Conservation (phyloP, 441 rosid genomes). For the Jatropha podagrica region DNA sequence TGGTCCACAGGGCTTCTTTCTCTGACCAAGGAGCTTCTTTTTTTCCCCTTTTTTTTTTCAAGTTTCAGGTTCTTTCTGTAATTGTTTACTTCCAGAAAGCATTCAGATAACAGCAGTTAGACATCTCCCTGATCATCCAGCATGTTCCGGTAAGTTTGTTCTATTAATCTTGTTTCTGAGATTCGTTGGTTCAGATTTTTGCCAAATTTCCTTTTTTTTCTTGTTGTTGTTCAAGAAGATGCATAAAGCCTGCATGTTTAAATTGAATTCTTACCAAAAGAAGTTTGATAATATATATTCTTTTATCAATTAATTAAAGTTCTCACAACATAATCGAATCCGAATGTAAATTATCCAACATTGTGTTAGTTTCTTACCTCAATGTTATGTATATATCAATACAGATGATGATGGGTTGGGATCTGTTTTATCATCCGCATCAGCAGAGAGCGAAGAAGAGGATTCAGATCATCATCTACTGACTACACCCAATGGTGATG, state of each 20-base stretch:
- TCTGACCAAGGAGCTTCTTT: conserved; percentile 17
- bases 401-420: conserved; percentile 49
- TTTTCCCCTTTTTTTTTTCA: neutral
- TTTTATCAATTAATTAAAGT: neutral
- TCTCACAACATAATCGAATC: neutral
- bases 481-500: conserved; percentile 49
- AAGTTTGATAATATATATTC: neutral
- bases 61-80: conserved; percentile 91
- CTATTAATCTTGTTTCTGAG: conserved; percentile 8
- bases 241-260: neutral
- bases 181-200: neutral
- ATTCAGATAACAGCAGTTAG: conserved; percentile 80
- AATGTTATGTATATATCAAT: conserved; percentile 29
- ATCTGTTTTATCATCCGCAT: conserved; percentile 50
- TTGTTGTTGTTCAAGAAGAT: neutral
- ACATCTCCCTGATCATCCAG: conserved; percentile 75
- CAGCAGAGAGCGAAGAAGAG: conserved; percentile 54
- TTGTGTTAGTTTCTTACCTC: conserved; percentile 5
- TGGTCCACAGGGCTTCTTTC: neutral
- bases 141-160: conserved; percentile 61
- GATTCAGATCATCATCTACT: conserved; percentile 62
- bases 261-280: neutral
- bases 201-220: neutral
- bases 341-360: neutral
- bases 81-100: conserved; percentile 88